Conservation (phyloP, 1,139 yeast species). For the Saccharomyces hybrid region DNA sequence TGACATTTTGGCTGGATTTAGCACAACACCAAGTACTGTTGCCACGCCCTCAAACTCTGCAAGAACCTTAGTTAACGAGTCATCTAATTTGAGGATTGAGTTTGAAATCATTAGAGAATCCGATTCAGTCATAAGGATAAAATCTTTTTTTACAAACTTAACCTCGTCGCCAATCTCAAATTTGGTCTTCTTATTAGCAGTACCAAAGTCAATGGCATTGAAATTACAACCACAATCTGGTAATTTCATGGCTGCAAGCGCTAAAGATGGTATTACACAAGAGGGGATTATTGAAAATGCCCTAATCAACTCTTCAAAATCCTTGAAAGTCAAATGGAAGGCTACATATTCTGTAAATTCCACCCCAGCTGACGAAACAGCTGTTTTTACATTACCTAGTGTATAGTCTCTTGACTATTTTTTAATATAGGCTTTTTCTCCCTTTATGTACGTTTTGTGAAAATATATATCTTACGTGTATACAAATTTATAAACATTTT, state of each 20-base stretch:
- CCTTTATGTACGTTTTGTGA: slow-evolving; percentile 6
- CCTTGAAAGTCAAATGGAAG: slow-evolving; percentile 73
- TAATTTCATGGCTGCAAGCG: slow-evolving; percentile 43
- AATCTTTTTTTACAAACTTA: slow-evolving; percentile 41
- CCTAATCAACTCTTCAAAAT: slow-evolving; percentile 25
- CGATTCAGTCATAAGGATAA: slow-evolving; percentile 37
- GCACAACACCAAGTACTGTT: slow-evolving; percentile 38
- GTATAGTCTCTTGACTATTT: not conserved
- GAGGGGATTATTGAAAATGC: slow-evolving; percentile 41
- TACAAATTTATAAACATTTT: not conserved
- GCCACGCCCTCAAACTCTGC: slow-evolving; percentile 11
- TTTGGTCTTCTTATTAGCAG: slow-evolving; percentile 69
- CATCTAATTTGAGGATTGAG: slow-evolving; percentile 46
- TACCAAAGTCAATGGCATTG: slow-evolving; percentile 62
- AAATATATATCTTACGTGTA: not conserved
- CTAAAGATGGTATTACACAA: slow-evolving; percentile 42
- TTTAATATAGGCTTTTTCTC: not conserved
- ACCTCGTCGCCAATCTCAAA: slow-evolving; percentile 41
- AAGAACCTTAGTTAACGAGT: slow-evolving; percentile 37
- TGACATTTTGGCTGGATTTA: slow-evolving; percentile 42
- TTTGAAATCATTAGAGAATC: slow-evolving; percentile 37
- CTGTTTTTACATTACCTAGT: slow-evolving; percentile 37
- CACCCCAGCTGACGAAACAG: slow-evolving; percentile 42
- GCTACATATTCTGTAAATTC: slow-evolving; percentile 48
- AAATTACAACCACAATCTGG: slow-evolving; percentile 61